Base-by-base conservation (phyloP, 257 asterid species). In the Solanum bulbocastanum region DNA sequence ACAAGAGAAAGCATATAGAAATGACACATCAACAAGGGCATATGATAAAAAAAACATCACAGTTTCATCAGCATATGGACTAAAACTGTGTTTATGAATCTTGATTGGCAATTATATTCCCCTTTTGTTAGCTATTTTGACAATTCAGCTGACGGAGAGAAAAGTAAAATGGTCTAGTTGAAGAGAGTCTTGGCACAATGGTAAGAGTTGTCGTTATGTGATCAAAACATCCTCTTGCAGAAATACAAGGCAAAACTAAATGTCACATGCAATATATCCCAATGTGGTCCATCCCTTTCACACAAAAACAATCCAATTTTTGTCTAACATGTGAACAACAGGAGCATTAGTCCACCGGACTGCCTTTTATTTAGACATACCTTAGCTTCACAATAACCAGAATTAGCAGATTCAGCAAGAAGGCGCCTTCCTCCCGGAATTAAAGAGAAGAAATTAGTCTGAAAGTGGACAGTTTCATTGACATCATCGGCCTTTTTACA, bases 331-430 rank as follows among this genome's bases (percentile, higher is more conserved):
- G 23, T n/a, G 3, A 62, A 81, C 32, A 1, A 10, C 81, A 10
- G 9, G 9, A 35, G 30, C 81, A 35, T 68, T 49, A 36, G 49
- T 74, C 30, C 30, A 36, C 49, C 10, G 49, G 5, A 1, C 82
- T 74, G 30, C 32, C 82, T 36, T 78, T 39, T 4, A 20, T 30
- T 35, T 33, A 3, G 33, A 58, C 37, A 30, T 88, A 92, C 97
- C 95, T 90, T 65, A 3, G 86, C 46, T 27, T 89, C 84, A 58
- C 96, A 93, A 83, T 90, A 90, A 32, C 89, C 88, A 25, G 44
- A 81, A 14, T 72, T 32, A 18, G 56, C 46, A 32, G 94, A 83
- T 35, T 18, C 90, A 1, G 94, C 88, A 37, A 93, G 93, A 40
- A 92, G 92, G 88, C 90, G 94, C 68, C 78, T 35, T 87, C 83